A percentile compares a stretch with the other conserved stretches of the same genome.
Conservation (phyloP, 768 basidiomycete genomes). For the Stropharia rugosoannulata region DNA sequence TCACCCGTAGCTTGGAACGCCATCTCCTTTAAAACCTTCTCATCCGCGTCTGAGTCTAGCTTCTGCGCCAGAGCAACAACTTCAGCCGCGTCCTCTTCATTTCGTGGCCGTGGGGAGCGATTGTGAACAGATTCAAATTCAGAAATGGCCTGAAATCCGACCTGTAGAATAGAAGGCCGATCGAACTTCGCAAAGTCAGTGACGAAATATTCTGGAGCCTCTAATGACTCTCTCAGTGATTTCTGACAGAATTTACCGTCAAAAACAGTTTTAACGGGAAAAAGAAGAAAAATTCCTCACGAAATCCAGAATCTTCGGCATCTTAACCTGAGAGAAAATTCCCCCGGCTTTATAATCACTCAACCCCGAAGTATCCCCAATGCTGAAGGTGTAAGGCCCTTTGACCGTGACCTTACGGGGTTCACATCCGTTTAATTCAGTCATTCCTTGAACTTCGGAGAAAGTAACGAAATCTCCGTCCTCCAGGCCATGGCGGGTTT, state of each 20-base stretch:
- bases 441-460: slow-evolving; percentile 93
- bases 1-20: slow-evolving; percentile 92
- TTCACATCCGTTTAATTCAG: slow-evolving; percentile 85
- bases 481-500: slow-evolving; percentile 96
- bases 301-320: slow-evolving; percentile 95
- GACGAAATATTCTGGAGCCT: slow-evolving; percentile 83
- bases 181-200: slow-evolving; percentile 99
- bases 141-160: slow-evolving; percentile 92
- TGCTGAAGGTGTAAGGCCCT: slow-evolving; percentile 96
- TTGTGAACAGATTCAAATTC: slow-evolving; percentile 65
- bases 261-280: not conserved
- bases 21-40: slow-evolving; percentile 80
- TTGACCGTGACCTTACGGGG: slow-evolving; percentile 92
- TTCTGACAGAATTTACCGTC: slow-evolving; percentile 52
- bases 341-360: slow-evolving; percentile 84
- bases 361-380: slow-evolving; percentile 85
- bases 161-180: slow-evolving; percentile 85
- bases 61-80: slow-evolving; percentile 80
- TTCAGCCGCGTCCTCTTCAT: slow-evolving; percentile 71
- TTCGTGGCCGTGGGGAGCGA: slow-evolving; percentile 80
- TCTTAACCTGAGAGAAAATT: slow-evolving; percentile 97
- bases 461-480: slow-evolving; percentile 99
- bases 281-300: slow-evolving; percentile 54
- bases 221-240: slow-evolving; percentile 84
- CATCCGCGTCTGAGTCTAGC: slow-evolving; percentile 71